Conservation (phyloP, 2,329 filamentous ascomycete species). For the Cytospora piceae region DNA sequence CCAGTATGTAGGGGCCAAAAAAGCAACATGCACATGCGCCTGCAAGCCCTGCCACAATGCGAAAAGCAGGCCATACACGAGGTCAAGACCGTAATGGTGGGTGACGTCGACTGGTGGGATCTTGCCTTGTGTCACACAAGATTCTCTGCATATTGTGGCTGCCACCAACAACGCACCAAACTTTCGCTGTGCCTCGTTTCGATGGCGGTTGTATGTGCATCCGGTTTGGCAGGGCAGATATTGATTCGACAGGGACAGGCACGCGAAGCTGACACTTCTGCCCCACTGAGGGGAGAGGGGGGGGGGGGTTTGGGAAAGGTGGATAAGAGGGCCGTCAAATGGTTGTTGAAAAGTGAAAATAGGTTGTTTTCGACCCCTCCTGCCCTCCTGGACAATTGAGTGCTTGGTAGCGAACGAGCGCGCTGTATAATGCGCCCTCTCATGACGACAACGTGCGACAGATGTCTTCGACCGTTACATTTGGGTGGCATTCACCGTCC, state of each 20-base stretch:
- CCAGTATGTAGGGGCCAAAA: constrained; percentile 5
- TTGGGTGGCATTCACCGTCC: background rate
- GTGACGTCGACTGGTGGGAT: constrained; percentile 1
- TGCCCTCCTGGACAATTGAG: background rate
- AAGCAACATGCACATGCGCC: constrained; percentile 16
- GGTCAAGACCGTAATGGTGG: background rate
- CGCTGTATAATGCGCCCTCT: background rate
- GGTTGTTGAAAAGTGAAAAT: background rate
- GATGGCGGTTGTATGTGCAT: background rate
- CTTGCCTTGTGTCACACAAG: background rate
- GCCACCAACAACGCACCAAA: background rate
- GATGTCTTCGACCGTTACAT: background rate
- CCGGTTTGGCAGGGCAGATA: background rate
- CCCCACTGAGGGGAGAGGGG: background rate
- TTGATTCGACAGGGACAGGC: background rate
- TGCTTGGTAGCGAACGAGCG: background rate
- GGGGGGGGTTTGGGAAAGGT: too few species aligned
- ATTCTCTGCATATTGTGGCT: background rate
- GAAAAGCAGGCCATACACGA: background rate
- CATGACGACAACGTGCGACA: background rate
- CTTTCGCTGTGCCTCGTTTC: background rate
- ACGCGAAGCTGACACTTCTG: background rate
- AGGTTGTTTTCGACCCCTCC: background rate
- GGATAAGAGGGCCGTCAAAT: background rate
- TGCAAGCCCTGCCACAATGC: constrained; percentile 12